These are phyloP conservation scores for Dendrostoma leiphaemia DNA, from an alignment of 2,329 filamentous ascomycete species.

Conservation along the genomic window DNA sequence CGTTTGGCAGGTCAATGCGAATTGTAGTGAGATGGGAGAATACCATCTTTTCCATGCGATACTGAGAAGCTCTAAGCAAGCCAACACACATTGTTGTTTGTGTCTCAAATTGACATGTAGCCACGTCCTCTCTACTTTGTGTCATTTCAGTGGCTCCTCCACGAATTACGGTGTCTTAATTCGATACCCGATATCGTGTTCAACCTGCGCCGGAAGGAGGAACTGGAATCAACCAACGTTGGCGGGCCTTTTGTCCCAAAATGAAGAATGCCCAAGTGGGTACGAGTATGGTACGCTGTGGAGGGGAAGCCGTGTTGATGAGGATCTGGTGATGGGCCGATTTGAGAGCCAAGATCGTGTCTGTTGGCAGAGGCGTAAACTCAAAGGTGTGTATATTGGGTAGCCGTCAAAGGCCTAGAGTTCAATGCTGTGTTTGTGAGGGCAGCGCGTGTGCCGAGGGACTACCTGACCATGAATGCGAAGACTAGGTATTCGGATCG, in stretches of 20 bases:
- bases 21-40: not conserved
- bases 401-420: too few relatives aligned
- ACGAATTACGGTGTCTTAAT: not conserved
- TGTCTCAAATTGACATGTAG: too few relatives aligned
- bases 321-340: too few relatives aligned
- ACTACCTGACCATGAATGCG: too few relatives aligned
- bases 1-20: not conserved
- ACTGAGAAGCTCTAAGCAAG: not conserved
- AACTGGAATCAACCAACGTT: not conserved
- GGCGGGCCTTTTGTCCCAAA: not conserved
- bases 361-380: too few relatives aligned
- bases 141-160: not conserved
- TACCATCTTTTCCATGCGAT: not conserved
- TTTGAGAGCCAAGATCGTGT: too few relatives aligned
- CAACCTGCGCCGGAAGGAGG: not conserved
- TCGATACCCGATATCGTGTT: not conserved
- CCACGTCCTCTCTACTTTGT: too few relatives aligned
- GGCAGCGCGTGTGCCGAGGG: too few relatives aligned
- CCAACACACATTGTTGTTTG: too few relatives aligned
- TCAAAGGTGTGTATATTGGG: too few relatives aligned
- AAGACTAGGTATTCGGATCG: too few relatives aligned
- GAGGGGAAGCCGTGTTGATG: not conserved
- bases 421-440: too few relatives aligned
- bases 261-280: not conserved
- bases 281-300: not conserved